Evolutionary conservation across 78 protist genomes (phyloP).

Genomic region (Emiliania huxleyi): DNA sequence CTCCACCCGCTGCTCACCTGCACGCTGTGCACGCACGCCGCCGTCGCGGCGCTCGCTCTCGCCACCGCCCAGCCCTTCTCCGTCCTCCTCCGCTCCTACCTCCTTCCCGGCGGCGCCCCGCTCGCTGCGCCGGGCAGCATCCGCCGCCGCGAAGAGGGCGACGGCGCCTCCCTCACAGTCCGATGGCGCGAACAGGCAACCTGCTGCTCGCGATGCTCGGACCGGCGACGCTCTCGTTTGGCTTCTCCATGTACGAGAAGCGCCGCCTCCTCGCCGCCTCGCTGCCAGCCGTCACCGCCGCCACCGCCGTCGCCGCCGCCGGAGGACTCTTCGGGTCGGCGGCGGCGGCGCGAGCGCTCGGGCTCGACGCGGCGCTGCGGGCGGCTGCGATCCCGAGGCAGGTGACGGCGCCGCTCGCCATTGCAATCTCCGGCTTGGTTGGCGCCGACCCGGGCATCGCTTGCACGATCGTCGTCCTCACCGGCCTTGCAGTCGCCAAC

Average conservation of each 20-base stretch:
- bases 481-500: too few species aligned
- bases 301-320: background rate
- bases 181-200: too few species aligned
- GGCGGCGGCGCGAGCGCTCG: background rate
- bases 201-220: too few species aligned
- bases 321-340: background rate
- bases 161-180: too few species aligned
- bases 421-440: background rate
- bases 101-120: background rate
- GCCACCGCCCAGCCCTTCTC: background rate
- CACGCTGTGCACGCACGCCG: background rate
- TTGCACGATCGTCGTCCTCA: background rate
- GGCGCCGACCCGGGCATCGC: background rate
- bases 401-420: background rate
- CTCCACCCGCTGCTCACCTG: background rate
- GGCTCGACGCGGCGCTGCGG: background rate
- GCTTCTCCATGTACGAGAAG: background rate
- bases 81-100: background rate
- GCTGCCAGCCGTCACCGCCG: background rate
- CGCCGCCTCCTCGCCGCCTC: background rate
- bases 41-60: background rate
- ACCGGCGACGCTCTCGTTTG: background rate
- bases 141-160: too few species aligned
- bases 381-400: background rate
- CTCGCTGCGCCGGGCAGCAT: background rate